Percentiles rank a stretch among this genome's conserved stretches.
Evolutionary conservation across 371 early-diverging fungal genomes (phyloP).

Genomic region (Funneliformis caledonium): DNA sequence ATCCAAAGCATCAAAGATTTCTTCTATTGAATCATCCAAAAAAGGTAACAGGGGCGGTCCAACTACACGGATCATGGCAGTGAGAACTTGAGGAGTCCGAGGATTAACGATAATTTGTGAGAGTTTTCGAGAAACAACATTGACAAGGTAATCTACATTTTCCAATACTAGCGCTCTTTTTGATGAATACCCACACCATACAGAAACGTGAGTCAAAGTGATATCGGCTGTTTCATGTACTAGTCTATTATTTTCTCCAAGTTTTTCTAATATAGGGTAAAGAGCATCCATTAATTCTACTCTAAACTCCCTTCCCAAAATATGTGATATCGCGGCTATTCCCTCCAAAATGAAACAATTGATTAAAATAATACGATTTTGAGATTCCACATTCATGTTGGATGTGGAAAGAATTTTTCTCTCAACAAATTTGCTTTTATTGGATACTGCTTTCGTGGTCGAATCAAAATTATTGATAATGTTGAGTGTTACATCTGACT

Average conservation of each 20-base stretch:
- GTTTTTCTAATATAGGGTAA: constrained; percentile 61
- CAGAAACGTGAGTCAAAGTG: constrained; percentile 50
- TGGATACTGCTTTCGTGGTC: background rate
- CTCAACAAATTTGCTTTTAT: background rate
- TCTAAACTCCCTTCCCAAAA: constrained; percentile 43
- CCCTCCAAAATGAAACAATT: constrained; percentile 49
- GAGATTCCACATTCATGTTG: constrained; percentile 5
- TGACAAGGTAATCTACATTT: constrained; percentile 71
- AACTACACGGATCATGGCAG: constrained; percentile 58
- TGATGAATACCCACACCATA: constrained; percentile 44
- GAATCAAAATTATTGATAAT: background rate
- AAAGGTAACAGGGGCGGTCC: constrained; percentile 54
- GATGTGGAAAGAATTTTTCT: background rate
- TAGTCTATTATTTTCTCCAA: constrained; percentile 53
- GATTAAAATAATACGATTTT: constrained; percentile 7
- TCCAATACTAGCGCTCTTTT: constrained; percentile 52
- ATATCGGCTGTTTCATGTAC: constrained; percentile 50
- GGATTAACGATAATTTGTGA: constrained; percentile 51
- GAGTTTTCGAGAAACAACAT: constrained; percentile 58
- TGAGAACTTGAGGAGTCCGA: constrained; percentile 59
- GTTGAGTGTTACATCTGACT: background rate
- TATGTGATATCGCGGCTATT: constrained; percentile 42
- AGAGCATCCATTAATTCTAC: constrained; percentile 58
- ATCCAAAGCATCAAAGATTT: constrained; percentile 66
- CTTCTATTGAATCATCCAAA: constrained; percentile 63